Evolutionary conservation across 257 asterid species (phyloP).

Genomic region (Rehmannia glutinosa): DNA sequence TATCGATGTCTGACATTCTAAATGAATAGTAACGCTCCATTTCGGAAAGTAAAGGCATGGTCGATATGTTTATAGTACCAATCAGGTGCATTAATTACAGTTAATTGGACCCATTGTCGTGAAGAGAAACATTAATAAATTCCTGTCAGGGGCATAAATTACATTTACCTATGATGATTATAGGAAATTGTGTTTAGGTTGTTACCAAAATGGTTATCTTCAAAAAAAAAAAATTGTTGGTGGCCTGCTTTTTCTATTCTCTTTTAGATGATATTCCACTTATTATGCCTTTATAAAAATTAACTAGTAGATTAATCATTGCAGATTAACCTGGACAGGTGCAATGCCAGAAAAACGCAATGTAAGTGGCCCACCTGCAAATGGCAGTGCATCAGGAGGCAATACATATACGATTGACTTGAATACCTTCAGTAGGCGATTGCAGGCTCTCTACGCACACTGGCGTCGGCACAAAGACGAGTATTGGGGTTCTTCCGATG

Average conservation of each 20-base stretch:
- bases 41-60: background rate
- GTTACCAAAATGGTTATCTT: background rate
- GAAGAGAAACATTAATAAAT: background rate
- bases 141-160: background rate
- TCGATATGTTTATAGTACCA: background rate
- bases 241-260: background rate
- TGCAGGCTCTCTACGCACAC: constrained; percentile 46
- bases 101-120: background rate
- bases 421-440: constrained; percentile 41
- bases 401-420: constrained; percentile 39
- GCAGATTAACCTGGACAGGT: constrained; percentile 15
- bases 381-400: constrained; percentile 30
- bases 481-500: constrained; percentile 56
- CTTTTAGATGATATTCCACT: background rate
- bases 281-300: background rate
- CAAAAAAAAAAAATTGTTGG: background rate
- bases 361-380: constrained; percentile 30
- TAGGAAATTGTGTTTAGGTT: background rate
- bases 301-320: background rate
- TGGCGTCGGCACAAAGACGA: constrained; percentile 46
- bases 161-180: background rate
- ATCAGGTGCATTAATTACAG: background rate
- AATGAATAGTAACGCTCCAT: background rate
- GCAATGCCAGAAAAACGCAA: constrained; percentile 46
- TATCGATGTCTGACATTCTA: background rate